Evolutionary conservation across 129 eudicot species (phyloP), one percentile per base, ranked within the genome.

Genomic region (Arctium minus): DNA sequence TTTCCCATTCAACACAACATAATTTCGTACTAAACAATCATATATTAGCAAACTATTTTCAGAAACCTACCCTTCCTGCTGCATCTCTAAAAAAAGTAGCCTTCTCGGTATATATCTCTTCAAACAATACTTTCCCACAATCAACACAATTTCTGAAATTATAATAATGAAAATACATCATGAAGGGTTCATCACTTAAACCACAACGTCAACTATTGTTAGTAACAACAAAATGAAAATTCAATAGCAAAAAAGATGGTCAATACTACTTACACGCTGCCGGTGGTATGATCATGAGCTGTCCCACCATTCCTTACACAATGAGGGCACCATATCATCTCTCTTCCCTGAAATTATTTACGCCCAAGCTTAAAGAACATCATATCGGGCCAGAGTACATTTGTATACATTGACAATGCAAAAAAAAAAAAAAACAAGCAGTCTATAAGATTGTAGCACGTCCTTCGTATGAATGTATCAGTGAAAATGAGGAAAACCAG

Each of bases 81-180:
- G 84, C 62, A 29, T 72, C 79, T 73, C 69, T 85, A 50, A 12
- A 67, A 74, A 85, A 82, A 12, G 78, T 79, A 48, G 75, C 76
- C 40, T 88, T 86, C 36, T 88, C 70, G 38, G 80, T 50, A 64
- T 64, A 76, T 6, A 75, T 42, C 65, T 88, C 86, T 75, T 80
- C 73, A 36, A 22, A 67, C 30, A 82, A 46, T 42, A 88, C 35
- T 82, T 80, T 88, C 70, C 91, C 91, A 53, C 89, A 88, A 18
- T 53, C 80, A 50, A 81, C 67, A 83, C 91, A 88, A 30, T 79
- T 27, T 75, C 91, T 88, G 85, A 22, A 85, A 79, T 29, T 71
- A 77, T 50, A 68, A 67, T 46, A 67, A 75, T 15, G 56, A 76
- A 76, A 36, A 18, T 6, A 60, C 46, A 44, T 69, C 56, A 75